Conservation (phyloP, 352 stramenopile genomes). For the Globisporangium irregulare region DNA sequence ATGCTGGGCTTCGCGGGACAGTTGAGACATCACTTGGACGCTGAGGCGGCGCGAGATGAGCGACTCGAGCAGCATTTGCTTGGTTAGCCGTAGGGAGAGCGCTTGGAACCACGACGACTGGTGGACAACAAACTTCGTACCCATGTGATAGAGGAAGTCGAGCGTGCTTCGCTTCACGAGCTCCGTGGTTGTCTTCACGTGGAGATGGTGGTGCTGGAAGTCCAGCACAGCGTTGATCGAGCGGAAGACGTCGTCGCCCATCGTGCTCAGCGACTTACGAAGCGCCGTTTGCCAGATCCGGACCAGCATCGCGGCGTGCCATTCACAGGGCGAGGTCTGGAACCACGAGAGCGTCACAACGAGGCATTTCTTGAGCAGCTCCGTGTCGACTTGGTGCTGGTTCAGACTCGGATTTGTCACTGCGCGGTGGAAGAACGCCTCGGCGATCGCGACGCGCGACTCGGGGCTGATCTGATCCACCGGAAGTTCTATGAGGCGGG, state of each 20-base stretch:
- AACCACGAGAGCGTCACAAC: slow-evolving; percentile 60
- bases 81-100: slow-evolving; percentile 45
- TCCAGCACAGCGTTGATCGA: slow-evolving; percentile 54
- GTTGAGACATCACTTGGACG: slow-evolving; percentile 33
- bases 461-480: slow-evolving; percentile 46
- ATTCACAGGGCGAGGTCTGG: slow-evolving; percentile 50
- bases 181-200: slow-evolving; percentile 23
- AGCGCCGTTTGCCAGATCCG: slow-evolving; percentile 61
- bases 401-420: slow-evolving; percentile 40
- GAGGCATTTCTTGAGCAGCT: slow-evolving; percentile 47
- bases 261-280: slow-evolving; percentile 30
- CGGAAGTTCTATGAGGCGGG: slow-evolving; percentile 43
- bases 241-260: slow-evolving; percentile 47
- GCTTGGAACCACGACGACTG: slow-evolving; percentile 30
- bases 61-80: slow-evolving; percentile 57
- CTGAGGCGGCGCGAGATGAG: slow-evolving; percentile 43
- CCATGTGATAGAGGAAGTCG: slow-evolving; percentile 44
- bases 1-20: slow-evolving; percentile 34
- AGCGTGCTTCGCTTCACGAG: slow-evolving; percentile 56
- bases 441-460: slow-evolving; percentile 49
- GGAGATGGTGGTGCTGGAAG: slow-evolving; percentile 36
- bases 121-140: slow-evolving; percentile 32
- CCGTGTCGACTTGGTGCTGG: slow-evolving; percentile 36
- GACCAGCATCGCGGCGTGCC: slow-evolving; percentile 58
- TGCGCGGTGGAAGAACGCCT: slow-evolving; percentile 60